Conservation (phyloP, 2,329 filamentous ascomycete species). For the Graphiopsis chlorocephala region DNA sequence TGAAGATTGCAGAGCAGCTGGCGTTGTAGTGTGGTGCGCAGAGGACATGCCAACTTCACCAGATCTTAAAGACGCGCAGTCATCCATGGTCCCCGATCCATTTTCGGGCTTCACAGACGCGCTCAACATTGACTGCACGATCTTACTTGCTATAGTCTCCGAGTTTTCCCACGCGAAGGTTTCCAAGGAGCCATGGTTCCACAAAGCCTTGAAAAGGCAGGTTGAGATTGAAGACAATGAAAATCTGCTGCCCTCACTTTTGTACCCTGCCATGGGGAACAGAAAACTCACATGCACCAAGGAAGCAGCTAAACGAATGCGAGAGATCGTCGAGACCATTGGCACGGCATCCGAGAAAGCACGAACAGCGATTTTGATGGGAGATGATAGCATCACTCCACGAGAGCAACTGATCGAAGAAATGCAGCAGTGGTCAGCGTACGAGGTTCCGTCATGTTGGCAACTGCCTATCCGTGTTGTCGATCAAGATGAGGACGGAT, state of each 20-base stretch:
- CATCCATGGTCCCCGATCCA: constrained; percentile 39
- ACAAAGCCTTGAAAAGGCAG: constrained; percentile 61
- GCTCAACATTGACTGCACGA: constrained; percentile 65
- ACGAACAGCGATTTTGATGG: constrained; percentile 59
- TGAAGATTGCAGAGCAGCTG: constrained; percentile 53
- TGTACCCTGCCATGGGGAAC: constrained; percentile 61
- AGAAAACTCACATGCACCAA: constrained; percentile 63
- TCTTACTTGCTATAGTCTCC: constrained; percentile 69
- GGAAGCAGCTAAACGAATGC: constrained; percentile 64
- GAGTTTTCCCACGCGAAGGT: constrained; percentile 64
- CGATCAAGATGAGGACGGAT: constrained; percentile 40
- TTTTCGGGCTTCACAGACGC: constrained; percentile 39
- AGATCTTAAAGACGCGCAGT: constrained; percentile 27
- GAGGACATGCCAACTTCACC: constrained; percentile 24
- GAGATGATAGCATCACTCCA: constrained; percentile 39
- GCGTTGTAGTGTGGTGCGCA: constrained; percentile 38
- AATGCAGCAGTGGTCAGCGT: constrained; percentile 49
- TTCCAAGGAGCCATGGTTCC: constrained; percentile 51
- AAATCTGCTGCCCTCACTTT: constrained; percentile 57
- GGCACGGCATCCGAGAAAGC: constrained; percentile 60
- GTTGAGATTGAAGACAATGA: constrained; percentile 62
- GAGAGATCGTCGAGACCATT: constrained; percentile 63
- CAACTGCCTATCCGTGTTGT: constrained; percentile 61
- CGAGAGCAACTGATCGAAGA: constrained; percentile 30
- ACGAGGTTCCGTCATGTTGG: constrained; percentile 53